Conservation (phyloP, 2,329 filamentous ascomycete species). For the Penicillium sp. region DNA sequence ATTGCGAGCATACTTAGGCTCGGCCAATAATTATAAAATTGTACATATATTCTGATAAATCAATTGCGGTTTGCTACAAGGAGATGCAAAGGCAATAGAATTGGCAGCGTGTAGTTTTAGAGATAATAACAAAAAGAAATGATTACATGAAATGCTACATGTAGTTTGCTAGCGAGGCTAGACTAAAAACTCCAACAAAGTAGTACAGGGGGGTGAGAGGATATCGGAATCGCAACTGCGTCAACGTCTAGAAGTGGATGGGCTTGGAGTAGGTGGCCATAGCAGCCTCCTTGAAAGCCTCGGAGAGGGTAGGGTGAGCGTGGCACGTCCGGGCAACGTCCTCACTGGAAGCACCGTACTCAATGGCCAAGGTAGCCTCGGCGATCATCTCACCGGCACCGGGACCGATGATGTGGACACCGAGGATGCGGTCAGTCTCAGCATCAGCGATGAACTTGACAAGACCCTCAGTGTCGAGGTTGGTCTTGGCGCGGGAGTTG, state of each 20-base stretch:
- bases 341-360: slow-evolving; percentile 95
- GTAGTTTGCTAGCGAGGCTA: slow-evolving; percentile 42
- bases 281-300: slow-evolving; percentile 99
- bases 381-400: slow-evolving; percentile 99
- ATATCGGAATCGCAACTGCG: slow-evolving; percentile 25
- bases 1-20: too few relatives aligned
- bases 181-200: slow-evolving; percentile 35
- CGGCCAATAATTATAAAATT: too few relatives aligned
- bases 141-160: slow-evolving; percentile 44
- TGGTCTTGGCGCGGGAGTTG: slow-evolving; percentile 99
- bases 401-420: slow-evolving; percentile 93
- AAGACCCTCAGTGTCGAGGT: slow-evolving; percentile 91
- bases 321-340: slow-evolving; percentile 95
- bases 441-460: slow-evolving; percentile 98
- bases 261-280: slow-evolving; percentile 96
- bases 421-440: slow-evolving; percentile 93
- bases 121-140: slow-evolving; percentile 26
- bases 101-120: slow-evolving; percentile 1
- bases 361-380: slow-evolving; percentile 89
- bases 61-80: not conserved
- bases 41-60: too few relatives aligned
- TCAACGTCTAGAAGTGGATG: slow-evolving; percentile 78
- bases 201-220: slow-evolving; percentile 27
- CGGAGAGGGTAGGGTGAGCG: slow-evolving; percentile 91
- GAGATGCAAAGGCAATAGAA: not conserved